A percentile compares a stretch with the other conserved stretches of the same genome.
Conservation (phyloP, 495 filamentous ascomycete species). For the Talaromyces adpressus region DNA sequence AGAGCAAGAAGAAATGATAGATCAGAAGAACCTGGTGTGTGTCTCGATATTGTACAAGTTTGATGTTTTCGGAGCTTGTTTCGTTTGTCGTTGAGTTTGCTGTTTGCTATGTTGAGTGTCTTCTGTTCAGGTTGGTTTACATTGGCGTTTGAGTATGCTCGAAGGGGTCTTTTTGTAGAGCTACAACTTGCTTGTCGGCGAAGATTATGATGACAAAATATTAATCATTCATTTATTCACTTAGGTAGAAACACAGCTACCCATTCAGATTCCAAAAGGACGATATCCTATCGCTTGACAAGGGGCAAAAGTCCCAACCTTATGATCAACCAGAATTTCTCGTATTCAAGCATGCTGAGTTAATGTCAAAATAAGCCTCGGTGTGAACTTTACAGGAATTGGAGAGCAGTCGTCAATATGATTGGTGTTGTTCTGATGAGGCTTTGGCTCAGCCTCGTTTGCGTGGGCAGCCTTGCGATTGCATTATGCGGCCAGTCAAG, state of each 20-base stretch:
- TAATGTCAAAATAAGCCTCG: too few relatives aligned
- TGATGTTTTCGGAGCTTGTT: background rate
- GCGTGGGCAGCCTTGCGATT: too few relatives aligned
- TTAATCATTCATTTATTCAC: background rate
- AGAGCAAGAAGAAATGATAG: conserved; percentile 41
- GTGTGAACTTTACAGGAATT: too few relatives aligned
- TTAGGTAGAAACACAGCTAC: background rate
- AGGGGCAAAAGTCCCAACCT: background rate
- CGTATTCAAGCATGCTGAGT: too few relatives aligned
- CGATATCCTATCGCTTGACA: background rate
- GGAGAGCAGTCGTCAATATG: too few relatives aligned
- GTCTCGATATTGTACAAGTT: background rate
- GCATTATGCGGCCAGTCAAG: too few relatives aligned
- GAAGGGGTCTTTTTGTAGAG: background rate
- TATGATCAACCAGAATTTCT: background rate
- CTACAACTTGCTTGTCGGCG: background rate
- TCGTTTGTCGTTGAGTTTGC: background rate
- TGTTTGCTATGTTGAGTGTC: background rate
- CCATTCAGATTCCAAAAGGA: background rate
- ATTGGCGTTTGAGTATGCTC: background rate
- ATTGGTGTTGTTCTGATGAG: too few relatives aligned
- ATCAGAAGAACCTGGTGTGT: background rate
- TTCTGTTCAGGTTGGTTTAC: background rate
- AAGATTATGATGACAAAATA: background rate
- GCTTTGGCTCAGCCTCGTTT: too few relatives aligned